Evolutionary conservation across 2,329 filamentous ascomycete species (phyloP), one percentile per base, ranked within the genome.

Genomic region (Curvularia sp.): DNA sequence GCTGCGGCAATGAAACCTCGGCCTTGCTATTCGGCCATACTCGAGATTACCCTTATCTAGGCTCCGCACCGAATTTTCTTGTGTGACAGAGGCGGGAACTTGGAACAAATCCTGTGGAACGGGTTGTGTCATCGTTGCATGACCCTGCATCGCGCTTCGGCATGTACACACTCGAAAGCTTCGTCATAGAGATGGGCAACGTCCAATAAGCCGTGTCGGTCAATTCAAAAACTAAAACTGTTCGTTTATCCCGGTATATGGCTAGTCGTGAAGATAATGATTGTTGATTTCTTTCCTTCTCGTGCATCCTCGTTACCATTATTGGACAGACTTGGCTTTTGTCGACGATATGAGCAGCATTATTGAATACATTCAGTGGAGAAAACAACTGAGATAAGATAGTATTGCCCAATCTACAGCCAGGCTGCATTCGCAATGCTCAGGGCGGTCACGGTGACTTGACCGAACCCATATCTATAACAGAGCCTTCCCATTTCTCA

Each of bases 401-500:
- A 31, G 10, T 31, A 31, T 31, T 31, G 3, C 30, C 30, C 30
- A 12, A 6, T 7, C 9, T 12, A 1, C 9, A 31, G 30, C 30
- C 30, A 31, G 9, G 4, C 30, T 31, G 10, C 1, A 31, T 12
- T 31, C 10, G 10, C 30, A 31, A 31, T 12, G 13, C 8, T 31
- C 13, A 5, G 1, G 12, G 13, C 13, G 15, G 13, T 5, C 4
- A 3, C 2, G 33, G 13, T 35, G 13, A 12, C 13, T 13, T 26
- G 38, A 43, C 15, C 8, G 4, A n/a, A 39, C 5, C 8, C 13
- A 6, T 8, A 30, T 28, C 6, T 63, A 67, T 6, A 67, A 39
- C 12, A 57, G 48, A 5, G 57, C 56, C 55, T 65, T 65, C 7
- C 69, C 70, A 26, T 52, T 59, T 26, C 64, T 64, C 39, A 73